Percentiles rank a stretch among this genome's conserved stretches.
These are phyloP conservation scores for Jatropha curcas DNA, from an alignment of 345 rosid genomes.

Conservation along the genomic window DNA sequence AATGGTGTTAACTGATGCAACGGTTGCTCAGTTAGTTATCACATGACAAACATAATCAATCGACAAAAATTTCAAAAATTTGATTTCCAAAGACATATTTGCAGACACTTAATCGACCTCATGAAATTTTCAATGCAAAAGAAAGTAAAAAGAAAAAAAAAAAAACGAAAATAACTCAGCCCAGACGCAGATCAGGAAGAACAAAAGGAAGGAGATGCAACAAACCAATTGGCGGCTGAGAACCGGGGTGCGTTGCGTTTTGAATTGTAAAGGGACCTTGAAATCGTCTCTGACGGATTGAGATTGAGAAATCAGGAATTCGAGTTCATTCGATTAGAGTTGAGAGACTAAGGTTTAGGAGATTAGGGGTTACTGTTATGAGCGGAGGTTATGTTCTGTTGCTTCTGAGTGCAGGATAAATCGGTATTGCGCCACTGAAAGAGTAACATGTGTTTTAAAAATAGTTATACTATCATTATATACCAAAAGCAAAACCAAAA, in stretches of 20 bases:
- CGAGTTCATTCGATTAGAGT: background rate
- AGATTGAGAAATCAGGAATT: background rate
- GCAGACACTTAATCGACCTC: background rate
- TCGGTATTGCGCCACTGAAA: background rate
- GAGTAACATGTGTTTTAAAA: background rate
- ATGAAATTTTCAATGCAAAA: background rate
- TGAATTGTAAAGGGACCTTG: background rate
- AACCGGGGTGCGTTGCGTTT: background rate
- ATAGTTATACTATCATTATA: too few relatives aligned
- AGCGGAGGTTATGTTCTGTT: background rate
- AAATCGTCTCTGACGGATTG: background rate
- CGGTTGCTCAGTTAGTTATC: too few relatives aligned
- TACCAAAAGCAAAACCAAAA: too few relatives aligned
- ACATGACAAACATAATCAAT: too few relatives aligned
- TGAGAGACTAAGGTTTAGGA: background rate
- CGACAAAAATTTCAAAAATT: background rate
- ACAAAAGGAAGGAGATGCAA: background rate
- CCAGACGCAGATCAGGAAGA: background rate
- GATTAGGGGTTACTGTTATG: background rate
- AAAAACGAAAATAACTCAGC: too few relatives aligned
- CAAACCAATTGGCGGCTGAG: conserved; percentile 19
- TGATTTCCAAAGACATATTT: background rate
- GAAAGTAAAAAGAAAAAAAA: too few relatives aligned
- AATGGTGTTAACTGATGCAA: too few relatives aligned
- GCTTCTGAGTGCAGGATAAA: background rate